Percentiles rank a stretch among this genome's conserved stretches.
phyloP scores from a whole-genome alignment of 2,329 filamentous ascomycete genomes.

The Teratosphaeria zuluensis region DNA sequence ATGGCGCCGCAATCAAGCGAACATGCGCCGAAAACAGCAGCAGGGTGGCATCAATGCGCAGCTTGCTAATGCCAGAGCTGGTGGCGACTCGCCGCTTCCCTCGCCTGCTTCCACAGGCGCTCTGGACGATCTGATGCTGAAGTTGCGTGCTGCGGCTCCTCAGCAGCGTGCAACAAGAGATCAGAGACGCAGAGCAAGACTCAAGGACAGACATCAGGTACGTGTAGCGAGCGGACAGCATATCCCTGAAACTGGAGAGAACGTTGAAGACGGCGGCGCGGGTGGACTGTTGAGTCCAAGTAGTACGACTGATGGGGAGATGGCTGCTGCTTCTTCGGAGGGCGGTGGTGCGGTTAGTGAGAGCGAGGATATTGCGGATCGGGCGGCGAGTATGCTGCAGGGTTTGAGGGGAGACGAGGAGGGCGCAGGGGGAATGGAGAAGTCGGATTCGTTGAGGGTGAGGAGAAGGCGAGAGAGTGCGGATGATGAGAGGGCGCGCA shows the following conservation, averaged over 20 bases:
- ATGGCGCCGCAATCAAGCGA: constrained; percentile 75
- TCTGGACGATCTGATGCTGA: constrained; percentile 93
- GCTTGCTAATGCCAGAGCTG: constrained; percentile 40
- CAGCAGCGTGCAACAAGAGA: constrained; percentile 84
- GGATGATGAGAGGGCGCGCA: constrained; percentile 63
- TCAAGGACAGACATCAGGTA: constrained; percentile 86
- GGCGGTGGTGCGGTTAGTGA: constrained; percentile 26
- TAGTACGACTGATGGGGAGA: constrained; percentile 13
- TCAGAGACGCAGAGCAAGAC: constrained; percentile 70
- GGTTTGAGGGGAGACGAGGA: constrained; percentile 60
- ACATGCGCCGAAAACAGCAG: constrained; percentile 69
- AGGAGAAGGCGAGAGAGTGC: constrained; percentile 67
- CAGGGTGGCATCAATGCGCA: constrained; percentile 47
- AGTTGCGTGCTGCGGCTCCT: constrained; percentile 83
- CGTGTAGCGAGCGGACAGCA: constrained; percentile 82
- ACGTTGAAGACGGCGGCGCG: constrained; percentile 19
- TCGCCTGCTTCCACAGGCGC: constrained; percentile 65
- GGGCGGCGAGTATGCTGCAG: constrained; percentile 73
- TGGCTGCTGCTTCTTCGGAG: constrained; percentile 15
- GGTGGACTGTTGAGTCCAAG: constrained; percentile 20
- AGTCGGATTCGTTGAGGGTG: constrained; percentile 36
- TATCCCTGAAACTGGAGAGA: constrained; percentile 55
- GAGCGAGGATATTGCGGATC: constrained; percentile 69
- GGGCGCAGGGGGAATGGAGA: constrained; percentile 46
- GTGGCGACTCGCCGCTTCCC: constrained; percentile 32